phyloP scores from a whole-genome alignment of 2,329 filamentous ascomycete species.

The Phaeoacremonium minimum region DNA sequence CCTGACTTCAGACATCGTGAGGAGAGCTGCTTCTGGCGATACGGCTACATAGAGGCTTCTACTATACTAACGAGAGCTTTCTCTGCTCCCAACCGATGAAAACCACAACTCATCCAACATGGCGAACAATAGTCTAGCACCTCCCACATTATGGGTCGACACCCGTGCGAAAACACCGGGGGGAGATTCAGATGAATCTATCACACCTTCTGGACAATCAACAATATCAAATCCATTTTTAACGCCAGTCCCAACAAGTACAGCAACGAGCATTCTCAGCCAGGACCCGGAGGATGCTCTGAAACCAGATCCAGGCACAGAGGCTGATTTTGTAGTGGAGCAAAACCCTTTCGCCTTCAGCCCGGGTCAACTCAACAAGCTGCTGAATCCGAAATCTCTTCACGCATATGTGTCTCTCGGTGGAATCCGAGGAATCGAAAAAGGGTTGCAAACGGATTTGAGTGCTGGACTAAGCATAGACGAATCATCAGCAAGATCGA shows the following conservation, averaged over 20 bases:
- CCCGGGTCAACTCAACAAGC: constrained; percentile 67
- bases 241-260: constrained; percentile 6
- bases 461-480: constrained; percentile 64
- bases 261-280: constrained; percentile 4
- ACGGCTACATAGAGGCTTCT: too few relatives aligned
- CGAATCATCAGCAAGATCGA: constrained; percentile 37
- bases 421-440: constrained; percentile 67
- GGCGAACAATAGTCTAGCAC: too few relatives aligned
- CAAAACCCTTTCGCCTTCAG: constrained; percentile 69
- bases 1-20: too few relatives aligned
- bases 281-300: constrained; percentile 45
- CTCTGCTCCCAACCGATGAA: too few relatives aligned
- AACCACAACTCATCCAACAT: too few relatives aligned
- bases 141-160: too few relatives aligned
- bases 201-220: constrained; percentile 6
- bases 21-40: too few relatives aligned
- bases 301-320: constrained; percentile 63
- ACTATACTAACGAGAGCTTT: too few relatives aligned
- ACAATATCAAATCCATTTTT: constrained; percentile 9
- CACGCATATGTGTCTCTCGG: constrained; percentile 69
- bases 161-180: too few relatives aligned
- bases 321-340: constrained; percentile 61
- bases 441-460: constrained; percentile 62
- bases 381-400: constrained; percentile 75
- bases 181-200: too few relatives aligned